phyloP scores from a whole-genome alignment of 139 green algal species.

The Micromonas commoda region DNA sequence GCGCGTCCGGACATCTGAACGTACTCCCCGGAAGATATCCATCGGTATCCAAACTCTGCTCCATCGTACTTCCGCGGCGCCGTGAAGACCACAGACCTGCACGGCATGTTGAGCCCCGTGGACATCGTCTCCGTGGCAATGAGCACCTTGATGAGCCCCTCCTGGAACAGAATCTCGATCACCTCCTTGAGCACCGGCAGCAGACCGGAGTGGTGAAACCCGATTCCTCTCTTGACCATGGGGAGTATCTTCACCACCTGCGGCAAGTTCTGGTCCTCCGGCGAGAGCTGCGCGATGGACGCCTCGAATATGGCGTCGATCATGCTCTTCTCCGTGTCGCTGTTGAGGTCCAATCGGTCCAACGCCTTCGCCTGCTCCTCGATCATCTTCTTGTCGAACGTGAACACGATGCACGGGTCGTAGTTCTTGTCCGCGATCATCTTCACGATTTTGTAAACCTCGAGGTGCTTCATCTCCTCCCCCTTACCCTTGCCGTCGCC shows the following conservation, averaged over 20 bases:
- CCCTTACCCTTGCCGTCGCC: not conserved
- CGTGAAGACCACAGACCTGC: constrained; percentile 85
- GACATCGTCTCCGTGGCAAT: constrained; percentile 90
- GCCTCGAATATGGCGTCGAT: constrained; percentile 66
- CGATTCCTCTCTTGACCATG: constrained; percentile 79
- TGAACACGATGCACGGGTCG: constrained; percentile 83
- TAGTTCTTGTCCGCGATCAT: constrained; percentile 81
- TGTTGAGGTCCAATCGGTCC: constrained; percentile 52
- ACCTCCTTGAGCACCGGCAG: constrained; percentile 96
- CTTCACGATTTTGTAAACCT: constrained; percentile 85
- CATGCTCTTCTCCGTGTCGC: constrained; percentile 53
- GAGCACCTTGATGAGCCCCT: constrained; percentile 48
- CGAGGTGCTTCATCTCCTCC: constrained; percentile 26
- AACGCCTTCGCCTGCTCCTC: constrained; percentile 48
- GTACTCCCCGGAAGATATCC: constrained; percentile 80
- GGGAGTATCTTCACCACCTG: constrained; percentile 67
- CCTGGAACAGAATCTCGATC: constrained; percentile 94
- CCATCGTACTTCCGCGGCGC: constrained; percentile 87
- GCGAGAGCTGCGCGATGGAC: constrained; percentile 62
- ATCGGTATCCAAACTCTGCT: constrained; percentile 41
- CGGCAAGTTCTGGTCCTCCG: constrained; percentile 74
- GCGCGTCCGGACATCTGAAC: constrained; percentile 85
- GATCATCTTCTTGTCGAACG: constrained; percentile 65
- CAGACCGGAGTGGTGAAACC: constrained; percentile 88
- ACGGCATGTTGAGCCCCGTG: constrained; percentile 99